These are phyloP conservation scores for Malus sylvestris DNA, from an alignment of 306 rosid genomes.

Conservation along the genomic window DNA sequence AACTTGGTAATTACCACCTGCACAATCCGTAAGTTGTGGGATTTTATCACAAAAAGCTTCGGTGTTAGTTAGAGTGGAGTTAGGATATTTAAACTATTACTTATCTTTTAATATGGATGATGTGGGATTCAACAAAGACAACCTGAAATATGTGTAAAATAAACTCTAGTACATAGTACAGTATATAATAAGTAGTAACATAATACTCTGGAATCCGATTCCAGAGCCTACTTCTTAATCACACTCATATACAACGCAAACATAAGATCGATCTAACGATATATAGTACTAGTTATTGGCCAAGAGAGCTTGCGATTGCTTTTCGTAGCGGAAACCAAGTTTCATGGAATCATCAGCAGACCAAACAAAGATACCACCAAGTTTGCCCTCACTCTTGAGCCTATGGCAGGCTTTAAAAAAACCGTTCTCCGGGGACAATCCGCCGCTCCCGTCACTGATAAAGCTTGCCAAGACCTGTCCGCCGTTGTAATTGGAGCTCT, in stretches of 20 bases:
- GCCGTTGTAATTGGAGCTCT: constrained; percentile 49
- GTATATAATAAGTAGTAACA: background rate
- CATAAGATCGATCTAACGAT: background rate
- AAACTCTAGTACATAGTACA: background rate
- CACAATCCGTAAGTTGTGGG: too few species aligned
- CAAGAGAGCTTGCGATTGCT: constrained; percentile 54
- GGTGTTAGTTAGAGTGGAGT: too few species aligned
- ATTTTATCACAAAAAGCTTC: too few species aligned
- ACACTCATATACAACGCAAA: background rate
- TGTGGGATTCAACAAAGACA: background rate
- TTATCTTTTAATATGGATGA: too few species aligned
- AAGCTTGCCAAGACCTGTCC: constrained; percentile 70
- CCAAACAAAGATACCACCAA: constrained; percentile 73
- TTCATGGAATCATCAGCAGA: constrained; percentile 78
- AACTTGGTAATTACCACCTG: too few species aligned
- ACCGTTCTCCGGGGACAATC: constrained; percentile 47
- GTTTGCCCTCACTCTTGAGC: constrained; percentile 40
- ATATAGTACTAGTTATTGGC: constrained; percentile 21
- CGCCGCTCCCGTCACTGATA: constrained; percentile 51
- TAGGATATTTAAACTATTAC: too few species aligned
- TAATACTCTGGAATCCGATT: background rate
- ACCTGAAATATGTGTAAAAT: background rate
- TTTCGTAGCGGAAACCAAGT: constrained; percentile 57
- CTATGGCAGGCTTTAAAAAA: constrained; percentile 52
- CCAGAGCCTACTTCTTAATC: background rate